Percentiles rank a stretch among this genome's conserved stretches.
phyloP scores from a whole-genome alignment of 371 early-diverging fungal genomes.

The Choanephora cucurbitarum region DNA sequence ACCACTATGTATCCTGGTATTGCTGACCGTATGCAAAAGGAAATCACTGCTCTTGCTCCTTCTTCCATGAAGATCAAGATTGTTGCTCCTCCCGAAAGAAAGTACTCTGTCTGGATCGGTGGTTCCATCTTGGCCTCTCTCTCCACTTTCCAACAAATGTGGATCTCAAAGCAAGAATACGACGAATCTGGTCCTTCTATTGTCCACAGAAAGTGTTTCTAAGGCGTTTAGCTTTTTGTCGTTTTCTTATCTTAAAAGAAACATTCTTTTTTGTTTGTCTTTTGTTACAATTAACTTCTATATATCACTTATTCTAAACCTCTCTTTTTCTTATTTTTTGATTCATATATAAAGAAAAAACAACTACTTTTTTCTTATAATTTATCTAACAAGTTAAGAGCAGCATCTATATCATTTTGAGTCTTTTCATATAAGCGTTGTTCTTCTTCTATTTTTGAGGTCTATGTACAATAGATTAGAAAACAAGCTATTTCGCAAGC shows the following conservation, averaged over 20 bases:
- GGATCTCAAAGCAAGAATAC: slow-evolving; percentile 98
- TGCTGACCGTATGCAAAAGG: slow-evolving; percentile 98
- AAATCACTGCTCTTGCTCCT: slow-evolving; percentile 97
- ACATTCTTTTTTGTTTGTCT: neutral
- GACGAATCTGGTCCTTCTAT: slow-evolving; percentile 98
- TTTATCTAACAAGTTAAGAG: slow-evolving; percentile 39
- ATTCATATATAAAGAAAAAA: slow-evolving; percentile 4
- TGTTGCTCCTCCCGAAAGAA: slow-evolving; percentile 99
- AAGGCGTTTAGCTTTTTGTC: slow-evolving; percentile 38
- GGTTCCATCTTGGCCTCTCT: slow-evolving; percentile 99
- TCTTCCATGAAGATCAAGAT: slow-evolving; percentile 99
- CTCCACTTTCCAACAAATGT: slow-evolving; percentile 98
- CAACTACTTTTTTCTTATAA: slow-evolving; percentile 20
- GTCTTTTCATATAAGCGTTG: slow-evolving; percentile 48
- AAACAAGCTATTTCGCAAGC: no score
- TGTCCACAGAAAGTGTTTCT: slow-evolving; percentile 99
- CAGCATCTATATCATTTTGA: slow-evolving; percentile 47
- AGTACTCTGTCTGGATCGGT: slow-evolving; percentile 99
- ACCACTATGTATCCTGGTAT: slow-evolving; percentile 97
- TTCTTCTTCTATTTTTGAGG: slow-evolving; percentile 30
- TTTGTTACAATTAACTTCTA: slow-evolving; percentile 1
- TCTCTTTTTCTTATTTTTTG: neutral
- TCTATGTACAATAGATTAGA: slow-evolving; percentile 14
- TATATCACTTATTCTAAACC: neutral
- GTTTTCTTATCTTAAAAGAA: slow-evolving; percentile 1